phyloP scores from a whole-genome alignment of 2,329 filamentous ascomycete species.

The Cytospora piceae region DNA sequence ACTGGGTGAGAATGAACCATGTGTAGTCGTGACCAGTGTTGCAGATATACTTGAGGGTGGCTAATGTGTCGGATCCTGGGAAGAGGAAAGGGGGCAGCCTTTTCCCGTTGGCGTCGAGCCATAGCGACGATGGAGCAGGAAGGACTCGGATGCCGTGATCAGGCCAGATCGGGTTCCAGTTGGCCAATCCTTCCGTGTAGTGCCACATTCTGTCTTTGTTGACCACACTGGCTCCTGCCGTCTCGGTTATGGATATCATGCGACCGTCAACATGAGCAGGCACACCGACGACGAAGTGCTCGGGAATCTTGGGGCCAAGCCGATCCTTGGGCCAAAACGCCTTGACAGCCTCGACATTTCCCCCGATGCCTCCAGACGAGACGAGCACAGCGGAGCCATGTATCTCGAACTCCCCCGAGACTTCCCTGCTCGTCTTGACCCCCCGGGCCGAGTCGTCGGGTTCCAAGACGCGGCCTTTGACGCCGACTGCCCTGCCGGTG shows the following conservation, averaged over 20 bases:
- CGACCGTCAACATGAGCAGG: slow-evolving; percentile 67
- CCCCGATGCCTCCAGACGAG: slow-evolving; percentile 63
- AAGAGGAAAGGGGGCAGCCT: slow-evolving; percentile 60
- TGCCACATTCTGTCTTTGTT: slow-evolving; percentile 70
- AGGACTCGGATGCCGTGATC: slow-evolving; percentile 63
- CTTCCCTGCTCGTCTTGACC: slow-evolving; percentile 52
- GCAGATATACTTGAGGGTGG: slow-evolving; percentile 63
- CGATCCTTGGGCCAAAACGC: slow-evolving; percentile 61
- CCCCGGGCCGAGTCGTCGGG: slow-evolving; percentile 55
- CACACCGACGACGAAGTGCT: slow-evolving; percentile 62
- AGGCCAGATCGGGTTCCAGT: slow-evolving; percentile 67
- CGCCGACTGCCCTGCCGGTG: slow-evolving; percentile 55
- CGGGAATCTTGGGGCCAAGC: slow-evolving; percentile 58
- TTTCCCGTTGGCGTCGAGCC: slow-evolving; percentile 64
- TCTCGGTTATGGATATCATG: slow-evolving; percentile 61
- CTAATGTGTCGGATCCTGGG: slow-evolving; percentile 61
- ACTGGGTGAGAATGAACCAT: slow-evolving; percentile 64
- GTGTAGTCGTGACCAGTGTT: slow-evolving; percentile 64
- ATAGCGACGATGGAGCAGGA: slow-evolving; percentile 63
- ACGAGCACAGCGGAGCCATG: slow-evolving; percentile 57
- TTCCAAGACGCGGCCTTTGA: slow-evolving; percentile 58
- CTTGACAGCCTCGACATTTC: slow-evolving; percentile 63
- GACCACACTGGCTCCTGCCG: slow-evolving; percentile 57
- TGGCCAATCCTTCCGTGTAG: slow-evolving; percentile 65
- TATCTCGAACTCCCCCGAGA: slow-evolving; percentile 57